Evolutionary conservation across 1,284 basidiomycete species (phyloP).

Genomic region (Rhodofomes roseus): DNA sequence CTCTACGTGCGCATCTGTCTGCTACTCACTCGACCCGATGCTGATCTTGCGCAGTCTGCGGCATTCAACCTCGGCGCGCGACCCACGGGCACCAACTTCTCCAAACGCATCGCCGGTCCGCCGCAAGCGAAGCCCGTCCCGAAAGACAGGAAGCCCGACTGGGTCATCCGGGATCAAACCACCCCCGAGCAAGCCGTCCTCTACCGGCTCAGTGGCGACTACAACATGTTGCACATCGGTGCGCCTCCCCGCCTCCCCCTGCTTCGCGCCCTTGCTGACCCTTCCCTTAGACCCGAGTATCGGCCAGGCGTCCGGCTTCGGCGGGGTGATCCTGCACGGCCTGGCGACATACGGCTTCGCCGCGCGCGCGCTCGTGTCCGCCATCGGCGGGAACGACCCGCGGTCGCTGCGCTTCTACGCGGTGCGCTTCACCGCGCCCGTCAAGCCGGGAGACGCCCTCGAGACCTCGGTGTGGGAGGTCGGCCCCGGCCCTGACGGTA

Average conservation of each 20-base stretch:
- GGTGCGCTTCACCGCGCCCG: slow-evolving; percentile 75
- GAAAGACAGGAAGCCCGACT: slow-evolving; percentile 65
- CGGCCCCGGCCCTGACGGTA: slow-evolving; percentile 61
- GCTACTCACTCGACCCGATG: background rate
- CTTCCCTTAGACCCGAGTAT: slow-evolving; percentile 60
- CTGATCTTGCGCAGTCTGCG: slow-evolving; percentile 46
- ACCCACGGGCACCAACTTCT: slow-evolving; percentile 63
- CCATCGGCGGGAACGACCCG: slow-evolving; percentile 56
- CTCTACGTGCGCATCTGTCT: slow-evolving; percentile 52
- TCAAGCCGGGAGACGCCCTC: slow-evolving; percentile 74
- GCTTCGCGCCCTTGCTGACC: background rate
- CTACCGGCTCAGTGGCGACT: slow-evolving; percentile 82
- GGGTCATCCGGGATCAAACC: slow-evolving; percentile 66
- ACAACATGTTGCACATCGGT: slow-evolving; percentile 85
- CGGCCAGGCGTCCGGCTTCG: slow-evolving; percentile 70
- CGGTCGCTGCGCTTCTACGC: slow-evolving; percentile 62
- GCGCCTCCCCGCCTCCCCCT: slow-evolving; percentile 12
- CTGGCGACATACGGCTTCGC: slow-evolving; percentile 75
- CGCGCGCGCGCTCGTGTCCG: slow-evolving; percentile 66
- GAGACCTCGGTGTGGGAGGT: slow-evolving; percentile 80
- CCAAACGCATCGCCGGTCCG: slow-evolving; percentile 64
- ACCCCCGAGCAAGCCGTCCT: slow-evolving; percentile 71
- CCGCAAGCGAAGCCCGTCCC: slow-evolving; percentile 67
- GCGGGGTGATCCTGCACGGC: slow-evolving; percentile 82
- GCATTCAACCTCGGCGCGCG: slow-evolving; percentile 76